These are phyloP conservation scores for Bassia scoparia DNA, from an alignment of 148 eudicot genomes.

Conservation along the genomic window DNA sequence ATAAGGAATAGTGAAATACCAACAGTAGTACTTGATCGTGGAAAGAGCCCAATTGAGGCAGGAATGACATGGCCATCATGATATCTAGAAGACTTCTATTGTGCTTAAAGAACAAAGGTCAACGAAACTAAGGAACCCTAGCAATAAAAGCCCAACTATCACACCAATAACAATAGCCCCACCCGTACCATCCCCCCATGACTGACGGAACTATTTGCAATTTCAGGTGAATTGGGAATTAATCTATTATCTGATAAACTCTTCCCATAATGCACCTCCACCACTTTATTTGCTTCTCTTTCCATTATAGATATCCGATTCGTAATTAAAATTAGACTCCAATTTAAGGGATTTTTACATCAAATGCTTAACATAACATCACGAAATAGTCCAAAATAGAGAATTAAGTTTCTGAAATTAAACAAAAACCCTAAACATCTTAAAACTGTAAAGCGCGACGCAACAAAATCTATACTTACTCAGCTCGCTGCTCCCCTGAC, in stretches of 20 bases:
- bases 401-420: no score
- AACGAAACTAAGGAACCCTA: conserved; percentile 43
- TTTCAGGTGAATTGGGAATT: conserved; percentile 21
- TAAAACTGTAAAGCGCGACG: no score
- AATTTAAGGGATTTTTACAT: no score
- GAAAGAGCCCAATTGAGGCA: conserved; percentile 46
- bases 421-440: no score
- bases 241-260: conserved; percentile 21
- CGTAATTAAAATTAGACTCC: no score
- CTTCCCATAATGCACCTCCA: no score
- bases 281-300: no score
- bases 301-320: no score
- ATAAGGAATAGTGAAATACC: conserved; percentile 1
- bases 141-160: conserved; percentile 38
- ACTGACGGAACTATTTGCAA: conserved; percentile 27
- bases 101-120: conserved; percentile 42
- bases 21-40: conserved; percentile 50
- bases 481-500: no score
- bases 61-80: conserved; percentile 43
- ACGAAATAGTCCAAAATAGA: no score
- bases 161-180: conserved; percentile 41
- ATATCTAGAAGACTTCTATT: conserved; percentile 38
- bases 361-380: no score
- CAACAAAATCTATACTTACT: no score
- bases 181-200: conserved; percentile 47